These are phyloP conservation scores for Cairneyella variabilis DNA, from an alignment of 495 filamentous ascomycete genomes.

Conservation along the genomic window DNA sequence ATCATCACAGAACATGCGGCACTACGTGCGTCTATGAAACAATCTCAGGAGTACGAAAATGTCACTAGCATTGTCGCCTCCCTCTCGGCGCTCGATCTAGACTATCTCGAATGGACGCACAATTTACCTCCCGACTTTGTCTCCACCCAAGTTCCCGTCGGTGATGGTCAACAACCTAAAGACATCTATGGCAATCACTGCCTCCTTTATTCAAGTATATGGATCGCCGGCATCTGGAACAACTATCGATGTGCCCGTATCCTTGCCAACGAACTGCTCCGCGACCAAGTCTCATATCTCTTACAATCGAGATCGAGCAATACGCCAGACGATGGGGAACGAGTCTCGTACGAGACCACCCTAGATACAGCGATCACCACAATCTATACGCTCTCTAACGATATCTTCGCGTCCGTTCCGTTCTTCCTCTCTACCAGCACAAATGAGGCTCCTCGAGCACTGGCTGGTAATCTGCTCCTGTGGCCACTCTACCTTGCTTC, in stretches of 20 bases:
- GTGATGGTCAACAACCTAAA: neutral
- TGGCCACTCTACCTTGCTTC: conserved; percentile 45
- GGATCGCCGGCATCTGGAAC: conserved; percentile 39
- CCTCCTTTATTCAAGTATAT: conserved; percentile 40
- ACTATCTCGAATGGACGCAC: conserved; percentile 38
- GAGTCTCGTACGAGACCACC: neutral
- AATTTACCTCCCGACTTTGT: neutral
- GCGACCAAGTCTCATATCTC: conserved; percentile 23
- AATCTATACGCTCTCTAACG: conserved; percentile 32
- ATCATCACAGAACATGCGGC: neutral
- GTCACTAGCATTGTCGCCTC: conserved; percentile 31
- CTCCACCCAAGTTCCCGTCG: conserved; percentile 24
- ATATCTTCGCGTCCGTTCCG: conserved; percentile 42
- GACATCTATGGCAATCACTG: conserved; percentile 30
- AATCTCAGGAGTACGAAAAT: conserved; percentile 21
- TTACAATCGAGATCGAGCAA: conserved; percentile 1
- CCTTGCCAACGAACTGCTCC: conserved; percentile 35
- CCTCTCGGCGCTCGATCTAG: conserved; percentile 38
- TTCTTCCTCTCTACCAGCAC: conserved; percentile 26
- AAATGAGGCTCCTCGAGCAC: neutral
- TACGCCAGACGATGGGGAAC: neutral
- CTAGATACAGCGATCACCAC: conserved; percentile 26
- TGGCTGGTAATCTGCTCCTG: conserved; percentile 38
- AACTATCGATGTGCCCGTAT: conserved; percentile 46
- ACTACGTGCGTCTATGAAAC: conserved; percentile 1